Evolutionary conservation across 176 grass and related monocot genomes (phyloP).

Genomic region (Phragmites australis): DNA sequence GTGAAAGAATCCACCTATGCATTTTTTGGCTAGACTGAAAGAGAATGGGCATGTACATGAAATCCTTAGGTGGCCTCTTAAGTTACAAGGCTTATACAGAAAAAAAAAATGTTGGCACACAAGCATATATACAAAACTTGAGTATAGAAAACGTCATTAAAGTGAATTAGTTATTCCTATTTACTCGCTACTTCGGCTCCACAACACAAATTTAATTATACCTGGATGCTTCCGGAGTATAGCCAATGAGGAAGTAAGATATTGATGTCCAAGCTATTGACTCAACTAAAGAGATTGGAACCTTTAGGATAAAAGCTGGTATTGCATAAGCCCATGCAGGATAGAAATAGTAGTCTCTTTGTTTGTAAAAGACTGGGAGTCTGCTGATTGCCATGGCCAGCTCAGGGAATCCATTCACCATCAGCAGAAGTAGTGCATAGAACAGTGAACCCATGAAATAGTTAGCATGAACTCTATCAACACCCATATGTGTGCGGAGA

Average conservation of each 20-base stretch:
- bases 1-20: not conserved
- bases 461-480: conserved; percentile 59
- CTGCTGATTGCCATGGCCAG: conserved; percentile 61
- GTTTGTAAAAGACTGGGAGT: conserved; percentile 80
- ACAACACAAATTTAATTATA: conserved; percentile 37
- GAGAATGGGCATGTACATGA: not conserved
- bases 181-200: not conserved
- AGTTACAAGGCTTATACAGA: not conserved
- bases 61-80: not conserved
- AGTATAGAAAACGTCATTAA: not conserved
- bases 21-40: not conserved
- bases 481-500: conserved; percentile 54
- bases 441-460: conserved; percentile 81
- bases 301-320: conserved; percentile 63
- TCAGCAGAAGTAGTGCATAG: conserved; percentile 57
- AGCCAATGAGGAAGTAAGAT: conserved; percentile 88
- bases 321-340: conserved; percentile 89
- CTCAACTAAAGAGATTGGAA: conserved; percentile 72
- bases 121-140: not conserved
- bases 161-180: not conserved
- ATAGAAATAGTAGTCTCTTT: conserved; percentile 78
- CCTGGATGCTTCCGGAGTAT: conserved; percentile 63
- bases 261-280: conserved; percentile 72
- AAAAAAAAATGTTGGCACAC: not conserved
- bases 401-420: conserved; percentile 84